Conservation (phyloP, 306 rosid species). For the Cucurbita moschata region DNA sequence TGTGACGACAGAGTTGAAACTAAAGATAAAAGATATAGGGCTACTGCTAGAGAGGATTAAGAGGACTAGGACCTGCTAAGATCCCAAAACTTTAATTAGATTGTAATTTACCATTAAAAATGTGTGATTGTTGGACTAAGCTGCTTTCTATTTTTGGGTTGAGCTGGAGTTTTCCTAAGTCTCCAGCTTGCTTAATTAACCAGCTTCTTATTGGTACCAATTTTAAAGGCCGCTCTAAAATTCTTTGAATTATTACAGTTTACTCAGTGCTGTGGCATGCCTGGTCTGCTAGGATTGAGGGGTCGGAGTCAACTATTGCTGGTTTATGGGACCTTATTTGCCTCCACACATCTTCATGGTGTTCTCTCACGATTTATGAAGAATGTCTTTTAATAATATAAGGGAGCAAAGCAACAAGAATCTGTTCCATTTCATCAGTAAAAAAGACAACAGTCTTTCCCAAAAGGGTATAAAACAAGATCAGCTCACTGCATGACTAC, state of each 20-base stretch:
- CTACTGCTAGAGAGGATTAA: not conserved
- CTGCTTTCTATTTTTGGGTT: no score
- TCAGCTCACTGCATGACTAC: not conserved
- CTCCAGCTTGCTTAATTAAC: no score
- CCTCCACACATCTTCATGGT: not conserved
- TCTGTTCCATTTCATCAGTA: not conserved
- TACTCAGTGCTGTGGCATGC: not conserved
- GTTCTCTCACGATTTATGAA: not conserved
- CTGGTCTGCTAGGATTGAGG: not conserved
- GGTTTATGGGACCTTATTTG: not conserved
- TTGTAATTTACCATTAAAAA: not conserved
- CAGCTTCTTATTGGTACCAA: no score
- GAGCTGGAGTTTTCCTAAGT: no score
- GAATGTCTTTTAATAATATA: not conserved
- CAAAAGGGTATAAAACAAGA: not conserved
- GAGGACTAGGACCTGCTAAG: not conserved
- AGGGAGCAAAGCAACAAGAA: not conserved
- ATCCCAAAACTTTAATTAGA: not conserved
- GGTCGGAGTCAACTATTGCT: not conserved
- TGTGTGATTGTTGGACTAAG: not conserved
- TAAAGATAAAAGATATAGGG: not conserved
- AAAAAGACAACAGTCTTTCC: not conserved
- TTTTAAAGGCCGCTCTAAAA: not conserved
- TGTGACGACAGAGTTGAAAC: not conserved
- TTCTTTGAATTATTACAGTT: not conserved